A percentile compares a stretch with the other conserved stretches of the same genome.
These are phyloP conservation scores for Catenaria anguillulae DNA, from an alignment of 371 early-diverging fungal genomes.

Conservation along the genomic window DNA sequence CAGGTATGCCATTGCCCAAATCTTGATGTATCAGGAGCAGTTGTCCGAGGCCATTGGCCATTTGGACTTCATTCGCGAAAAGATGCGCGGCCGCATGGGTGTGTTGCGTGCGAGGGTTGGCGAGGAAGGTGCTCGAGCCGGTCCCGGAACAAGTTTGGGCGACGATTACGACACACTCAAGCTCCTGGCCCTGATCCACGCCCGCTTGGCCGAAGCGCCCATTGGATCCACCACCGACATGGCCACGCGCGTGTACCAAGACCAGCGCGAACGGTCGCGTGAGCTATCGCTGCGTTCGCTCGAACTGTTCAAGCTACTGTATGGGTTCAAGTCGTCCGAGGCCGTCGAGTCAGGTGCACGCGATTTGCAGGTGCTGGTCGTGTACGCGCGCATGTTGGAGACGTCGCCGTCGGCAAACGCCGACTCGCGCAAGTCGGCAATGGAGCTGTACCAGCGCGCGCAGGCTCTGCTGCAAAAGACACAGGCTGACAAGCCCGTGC, in stretches of 20 bases:
- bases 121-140: conserved; percentile 7
- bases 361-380: not conserved
- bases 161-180: conserved; percentile 14
- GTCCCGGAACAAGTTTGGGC: not conserved
- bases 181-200: conserved; percentile 1
- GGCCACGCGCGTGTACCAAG: conserved; percentile 2
- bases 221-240: not conserved
- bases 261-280: not conserved
- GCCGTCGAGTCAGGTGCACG: not conserved
- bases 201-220: not conserved
- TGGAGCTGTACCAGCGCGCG: conserved; percentile 8
- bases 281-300: not conserved
- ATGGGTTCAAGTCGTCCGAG: not conserved
- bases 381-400: conserved; percentile 2
- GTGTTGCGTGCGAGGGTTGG: conserved; percentile 9
- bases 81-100: not conserved
- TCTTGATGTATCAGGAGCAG: conserved; percentile 10
- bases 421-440: conserved; percentile 10
- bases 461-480: not conserved
- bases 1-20: conserved; percentile 21
- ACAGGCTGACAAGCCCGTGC: not conserved
- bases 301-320: not conserved
- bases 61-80: conserved; percentile 21
- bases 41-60: conserved; percentile 15
- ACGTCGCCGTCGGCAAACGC: not conserved